These are phyloP conservation scores for Rasamsonia emersonii DNA, from an alignment of 2,329 filamentous ascomycete genomes.

Conservation along the genomic window DNA sequence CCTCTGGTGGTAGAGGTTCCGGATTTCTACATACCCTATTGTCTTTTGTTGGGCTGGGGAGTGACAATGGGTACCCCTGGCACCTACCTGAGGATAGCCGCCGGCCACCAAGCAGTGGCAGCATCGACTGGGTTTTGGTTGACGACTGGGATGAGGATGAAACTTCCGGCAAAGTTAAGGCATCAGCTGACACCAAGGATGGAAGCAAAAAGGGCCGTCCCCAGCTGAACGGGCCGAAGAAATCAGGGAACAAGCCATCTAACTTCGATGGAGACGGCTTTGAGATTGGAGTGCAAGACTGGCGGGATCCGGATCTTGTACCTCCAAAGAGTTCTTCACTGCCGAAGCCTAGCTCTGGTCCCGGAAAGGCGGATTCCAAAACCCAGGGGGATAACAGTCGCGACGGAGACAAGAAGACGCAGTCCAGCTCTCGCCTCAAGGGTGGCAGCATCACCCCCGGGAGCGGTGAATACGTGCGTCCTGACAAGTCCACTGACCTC, in stretches of 20 bases:
- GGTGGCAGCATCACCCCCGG: slow-evolving; percentile 63
- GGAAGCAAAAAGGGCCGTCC: slow-evolving; percentile 15
- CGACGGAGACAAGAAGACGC: slow-evolving; percentile 23
- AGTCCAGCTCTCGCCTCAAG: slow-evolving; percentile 34
- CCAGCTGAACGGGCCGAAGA: slow-evolving; percentile 13
- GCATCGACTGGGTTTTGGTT: slow-evolving; percentile 63
- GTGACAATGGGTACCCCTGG: slow-evolving; percentile 15
- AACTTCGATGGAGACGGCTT: slow-evolving; percentile 52
- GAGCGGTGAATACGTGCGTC: slow-evolving; percentile 59
- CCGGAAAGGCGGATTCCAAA: slow-evolving; percentile 21
- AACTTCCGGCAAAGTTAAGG: slow-evolving; percentile 16
- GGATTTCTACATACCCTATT: slow-evolving; percentile 38
- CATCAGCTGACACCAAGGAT: slow-evolving; percentile 18
- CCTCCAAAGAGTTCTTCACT: slow-evolving; percentile 28
- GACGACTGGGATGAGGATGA: slow-evolving; percentile 55
- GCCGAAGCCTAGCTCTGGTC: slow-evolving; percentile 15
- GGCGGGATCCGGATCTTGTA: slow-evolving; percentile 70
- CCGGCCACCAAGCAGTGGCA: slow-evolving; percentile 63
- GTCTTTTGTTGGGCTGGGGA: slow-evolving; percentile 34
- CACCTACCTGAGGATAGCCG: slow-evolving; percentile 43
- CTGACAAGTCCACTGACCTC: slow-evolving; percentile 23
- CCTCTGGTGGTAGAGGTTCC: slow-evolving; percentile 10
- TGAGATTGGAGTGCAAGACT: slow-evolving; percentile 77
- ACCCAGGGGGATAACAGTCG: slow-evolving; percentile 17
- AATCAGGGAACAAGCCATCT: slow-evolving; percentile 16